phyloP scores from a whole-genome alignment of 257 asterid species.

The Gentiana dahurica region DNA sequence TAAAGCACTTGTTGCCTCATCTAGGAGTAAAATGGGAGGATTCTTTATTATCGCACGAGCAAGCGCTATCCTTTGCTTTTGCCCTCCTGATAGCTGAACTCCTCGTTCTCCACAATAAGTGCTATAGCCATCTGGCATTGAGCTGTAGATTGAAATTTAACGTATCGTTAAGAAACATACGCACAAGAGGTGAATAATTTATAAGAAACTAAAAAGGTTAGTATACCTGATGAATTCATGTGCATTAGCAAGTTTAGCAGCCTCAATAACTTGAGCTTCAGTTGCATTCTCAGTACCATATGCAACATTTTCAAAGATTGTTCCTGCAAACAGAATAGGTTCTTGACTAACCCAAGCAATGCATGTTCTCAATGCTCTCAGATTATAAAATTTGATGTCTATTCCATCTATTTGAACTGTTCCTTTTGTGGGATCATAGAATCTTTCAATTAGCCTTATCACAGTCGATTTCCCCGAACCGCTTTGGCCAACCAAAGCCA shows the following conservation, averaged over 20 bases:
- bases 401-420: slow-evolving; percentile 26
- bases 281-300: slow-evolving; percentile 34
- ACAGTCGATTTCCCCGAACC: slow-evolving; percentile 52
- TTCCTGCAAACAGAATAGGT: slow-evolving; percentile 43
- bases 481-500: slow-evolving; percentile 41
- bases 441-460: slow-evolving; percentile 36
- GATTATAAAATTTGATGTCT: slow-evolving; percentile 26
- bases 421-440: slow-evolving; percentile 38
- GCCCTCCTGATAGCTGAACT: slow-evolving; percentile 50
- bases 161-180: neutral
- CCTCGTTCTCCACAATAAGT: slow-evolving; percentile 50
- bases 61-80: slow-evolving; percentile 46
- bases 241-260: slow-evolving; percentile 46
- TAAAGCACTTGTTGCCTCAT: slow-evolving; percentile 49
- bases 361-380: slow-evolving; percentile 30
- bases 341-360: slow-evolving; percentile 51
- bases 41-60: slow-evolving; percentile 41
- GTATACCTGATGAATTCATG: slow-evolving; percentile 47
- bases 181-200: neutral
- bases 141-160: slow-evolving; percentile 4
- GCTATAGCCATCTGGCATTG: slow-evolving; percentile 39
- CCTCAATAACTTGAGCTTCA: slow-evolving; percentile 33
- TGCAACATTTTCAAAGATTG: slow-evolving; percentile 32
- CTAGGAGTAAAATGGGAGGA: slow-evolving; percentile 36
- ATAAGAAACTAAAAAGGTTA: neutral